These are phyloP conservation scores for Piedraia hortae DNA, from an alignment of 2,329 filamentous ascomycete species.

Conservation along the genomic window DNA sequence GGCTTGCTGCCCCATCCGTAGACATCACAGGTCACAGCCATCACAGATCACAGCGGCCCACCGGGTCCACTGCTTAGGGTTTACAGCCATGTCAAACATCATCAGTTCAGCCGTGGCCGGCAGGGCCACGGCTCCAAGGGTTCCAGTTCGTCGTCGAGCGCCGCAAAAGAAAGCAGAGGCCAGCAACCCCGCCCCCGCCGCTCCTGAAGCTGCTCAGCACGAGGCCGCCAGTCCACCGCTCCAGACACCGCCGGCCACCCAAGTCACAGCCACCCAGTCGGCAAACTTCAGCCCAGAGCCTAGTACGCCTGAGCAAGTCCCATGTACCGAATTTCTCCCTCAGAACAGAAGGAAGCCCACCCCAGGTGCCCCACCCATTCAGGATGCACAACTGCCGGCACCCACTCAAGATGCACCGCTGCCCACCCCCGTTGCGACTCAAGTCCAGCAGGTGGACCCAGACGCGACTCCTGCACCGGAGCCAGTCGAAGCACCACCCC, in stretches of 20 bases:
- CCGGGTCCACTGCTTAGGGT: too few species aligned
- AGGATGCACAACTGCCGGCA: not conserved
- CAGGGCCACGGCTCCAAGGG: slow-evolving; percentile 23
- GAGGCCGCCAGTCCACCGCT: not conserved
- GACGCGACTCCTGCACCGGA: slow-evolving; percentile 2
- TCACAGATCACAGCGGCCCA: too few species aligned
- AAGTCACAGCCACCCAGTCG: too few species aligned
- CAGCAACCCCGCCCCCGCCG: slow-evolving; percentile 4
- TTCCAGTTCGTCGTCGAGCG: slow-evolving; percentile 16
- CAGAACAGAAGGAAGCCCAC: slow-evolving; percentile 3
- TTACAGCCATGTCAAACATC: slow-evolving; percentile 16
- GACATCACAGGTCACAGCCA: too few species aligned
- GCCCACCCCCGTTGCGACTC: slow-evolving; percentile 3
- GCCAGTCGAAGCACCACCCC: slow-evolving; percentile 1
- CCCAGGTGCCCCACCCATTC: slow-evolving; percentile 4
- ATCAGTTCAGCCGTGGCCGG: slow-evolving; percentile 26
- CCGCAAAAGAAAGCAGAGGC: slow-evolving; percentile 8
- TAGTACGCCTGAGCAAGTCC: too few species aligned
- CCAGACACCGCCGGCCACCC: too few species aligned
- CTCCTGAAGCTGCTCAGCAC: slow-evolving; percentile 2
- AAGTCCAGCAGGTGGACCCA: slow-evolving; percentile 2
- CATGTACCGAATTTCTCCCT: too few species aligned
- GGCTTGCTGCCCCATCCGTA: too few species aligned
- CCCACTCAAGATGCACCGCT: slow-evolving; percentile 3
- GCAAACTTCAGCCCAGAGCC: too few species aligned